A percentile compares a stretch with the other conserved stretches of the same genome.
These are phyloP conservation scores for Avicennia marina DNA, from an alignment of 257 asterid genomes.

Conservation along the genomic window DNA sequence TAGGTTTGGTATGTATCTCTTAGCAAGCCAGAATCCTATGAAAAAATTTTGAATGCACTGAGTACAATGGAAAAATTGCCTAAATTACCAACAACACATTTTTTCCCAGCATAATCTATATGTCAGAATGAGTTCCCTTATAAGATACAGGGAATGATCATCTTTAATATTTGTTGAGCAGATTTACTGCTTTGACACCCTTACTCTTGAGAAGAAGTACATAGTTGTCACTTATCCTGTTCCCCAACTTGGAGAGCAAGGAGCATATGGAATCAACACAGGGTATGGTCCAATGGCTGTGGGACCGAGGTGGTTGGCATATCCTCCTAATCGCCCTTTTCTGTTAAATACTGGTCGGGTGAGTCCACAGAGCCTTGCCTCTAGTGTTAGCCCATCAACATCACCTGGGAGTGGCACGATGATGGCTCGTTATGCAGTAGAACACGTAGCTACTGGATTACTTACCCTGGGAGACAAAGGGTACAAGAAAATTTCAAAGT, in stretches of 20 bases:
- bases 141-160: background rate
- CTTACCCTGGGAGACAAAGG: conserved; percentile 65
- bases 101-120: conserved; percentile 9
- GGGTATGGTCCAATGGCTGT: conserved; percentile 77
- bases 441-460: conserved; percentile 58
- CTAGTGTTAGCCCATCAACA: conserved; percentile 53
- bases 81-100: background rate
- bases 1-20: conserved; percentile 15
- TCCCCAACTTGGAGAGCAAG: conserved; percentile 60
- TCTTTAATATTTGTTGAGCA: conserved; percentile 23
- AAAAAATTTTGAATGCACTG: conserved; percentile 11
- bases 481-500: conserved; percentile 51
- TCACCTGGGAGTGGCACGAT: conserved; percentile 55
- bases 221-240: conserved; percentile 61
- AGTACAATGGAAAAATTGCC: conserved; percentile 1
- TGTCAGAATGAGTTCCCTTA: conserved; percentile 18
- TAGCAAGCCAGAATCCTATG: background rate
- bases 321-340: conserved; percentile 59
- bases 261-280: conserved; percentile 46
- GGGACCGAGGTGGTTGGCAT: conserved; percentile 82
- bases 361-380: conserved; percentile 50
- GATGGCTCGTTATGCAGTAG: conserved; percentile 70
- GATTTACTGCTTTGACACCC: conserved; percentile 59
- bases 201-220: conserved; percentile 66
- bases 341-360: conserved; percentile 44